Percentiles rank a stretch among this genome's conserved stretches.
Conservation (phyloP, 257 asterid genomes). For the Nemophila menziesii region DNA sequence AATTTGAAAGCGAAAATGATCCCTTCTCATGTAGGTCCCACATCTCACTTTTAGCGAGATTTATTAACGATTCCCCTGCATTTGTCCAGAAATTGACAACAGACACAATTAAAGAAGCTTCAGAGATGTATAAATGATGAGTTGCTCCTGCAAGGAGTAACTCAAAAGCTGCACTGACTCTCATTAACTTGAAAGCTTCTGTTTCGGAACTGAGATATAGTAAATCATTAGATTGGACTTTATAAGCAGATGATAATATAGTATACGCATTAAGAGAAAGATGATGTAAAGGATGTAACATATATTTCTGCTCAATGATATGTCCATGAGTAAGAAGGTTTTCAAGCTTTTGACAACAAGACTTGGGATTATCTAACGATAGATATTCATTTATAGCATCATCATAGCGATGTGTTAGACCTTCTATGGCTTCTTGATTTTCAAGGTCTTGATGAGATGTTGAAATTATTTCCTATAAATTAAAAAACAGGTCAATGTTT, state of each 20-base stretch:
- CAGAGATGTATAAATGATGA: conserved; percentile 40
- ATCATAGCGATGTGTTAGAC: conserved; percentile 21
- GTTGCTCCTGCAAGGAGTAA: conserved; percentile 44
- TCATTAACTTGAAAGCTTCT: conserved; percentile 32
- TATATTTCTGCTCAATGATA: conserved; percentile 4
- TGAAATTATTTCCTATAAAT: conserved; percentile 25
- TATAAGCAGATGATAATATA: conserved; percentile 48
- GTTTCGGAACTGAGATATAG: conserved; percentile 15
- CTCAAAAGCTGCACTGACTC: conserved; percentile 52
- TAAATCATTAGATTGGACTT: conserved; percentile 29
- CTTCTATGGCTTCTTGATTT: conserved; percentile 13
- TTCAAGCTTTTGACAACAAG: conserved; percentile 56
- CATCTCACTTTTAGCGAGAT: conserved; percentile 19
- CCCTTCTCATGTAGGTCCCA: conserved; percentile 14
- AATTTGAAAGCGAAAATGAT: conserved; percentile 2
- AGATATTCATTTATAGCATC: conserved; percentile 37
- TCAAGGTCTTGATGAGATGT: conserved; percentile 5
- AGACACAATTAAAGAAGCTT: conserved; percentile 34
- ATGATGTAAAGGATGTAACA: conserved; percentile 36
- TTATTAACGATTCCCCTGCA: conserved; percentile 54
- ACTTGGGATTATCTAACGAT: conserved; percentile 20
- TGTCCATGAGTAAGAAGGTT: conserved; percentile 29
- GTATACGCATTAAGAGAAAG: conserved; percentile 42
- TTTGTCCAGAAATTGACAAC: conserved; percentile 36
- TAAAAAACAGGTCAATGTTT: neutral